Evolutionary conservation across 1,284 basidiomycete genomes (phyloP), one percentile per base, ranked within the genome.

Genomic region (Paramarasmius palmivorus): DNA sequence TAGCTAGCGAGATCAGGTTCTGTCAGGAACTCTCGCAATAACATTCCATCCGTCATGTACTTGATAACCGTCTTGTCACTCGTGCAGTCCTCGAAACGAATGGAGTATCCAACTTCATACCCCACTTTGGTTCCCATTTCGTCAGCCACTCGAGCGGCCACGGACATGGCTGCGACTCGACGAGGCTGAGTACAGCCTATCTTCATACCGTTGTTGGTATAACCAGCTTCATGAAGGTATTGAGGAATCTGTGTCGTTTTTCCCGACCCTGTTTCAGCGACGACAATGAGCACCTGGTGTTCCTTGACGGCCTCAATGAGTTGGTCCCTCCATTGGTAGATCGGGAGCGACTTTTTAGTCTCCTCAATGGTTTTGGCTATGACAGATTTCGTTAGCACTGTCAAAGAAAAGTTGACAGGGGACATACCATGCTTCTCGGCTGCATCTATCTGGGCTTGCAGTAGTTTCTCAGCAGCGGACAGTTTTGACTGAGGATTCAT

Each of bases 211-310:
- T 84, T 82, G 19, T 86, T 82, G 3, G 93, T 96, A 72, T 93
- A 99, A 1, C 97, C 97, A 1, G 94, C 95, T 76, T 99, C 97
- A 68, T 98, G 93, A 4, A 99, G 84, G 68, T 98, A 99, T 68
- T 99, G 97, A 0, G 97, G 95, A 8, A 99, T 78, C 69, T 99
- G 97, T 0, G 97, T 99, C 1, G 97, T 99, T 74, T 99, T 99
- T 22, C 97, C 97, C 0, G 94, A 97, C 20, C 95, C 95, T 0
- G 93, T 95, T 71, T 96, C 93, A 3, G 93, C 93, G 45, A 94
- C 92, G 25, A 96, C 92, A 53, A 96, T 93, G 54, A 95, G 81
- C 22, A 95, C 88, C 67, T 98, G 97, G 65, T 98, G 89, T 45
- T 95, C 84, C 48, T 84, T 84, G 57, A 99, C 90, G 0, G 97